Percentiles rank a stretch among this genome's conserved stretches.
phyloP scores from a whole-genome alignment of 805 yeast species.

The Pichia heedii region DNA sequence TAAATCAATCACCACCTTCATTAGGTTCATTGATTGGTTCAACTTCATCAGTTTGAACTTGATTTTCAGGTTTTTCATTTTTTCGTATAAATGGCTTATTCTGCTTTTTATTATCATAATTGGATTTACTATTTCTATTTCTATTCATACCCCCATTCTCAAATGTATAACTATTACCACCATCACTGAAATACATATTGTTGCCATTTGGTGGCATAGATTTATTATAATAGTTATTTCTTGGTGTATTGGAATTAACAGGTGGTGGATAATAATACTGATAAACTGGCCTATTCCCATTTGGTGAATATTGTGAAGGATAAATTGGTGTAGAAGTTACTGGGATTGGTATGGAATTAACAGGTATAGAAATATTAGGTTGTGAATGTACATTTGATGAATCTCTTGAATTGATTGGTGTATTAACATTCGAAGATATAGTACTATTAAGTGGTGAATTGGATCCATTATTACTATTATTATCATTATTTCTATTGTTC shows the following conservation, averaged over 20 bases:
- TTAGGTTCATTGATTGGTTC: neutral
- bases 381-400: neutral
- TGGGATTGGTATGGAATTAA: neutral
- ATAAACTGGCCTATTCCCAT: neutral
- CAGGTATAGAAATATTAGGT: no score
- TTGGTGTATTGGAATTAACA: neutral
- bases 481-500: neutral
- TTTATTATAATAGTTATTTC: neutral
- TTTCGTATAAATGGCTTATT: neutral
- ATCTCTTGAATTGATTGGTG: neutral
- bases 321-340: neutral
- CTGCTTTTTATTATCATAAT: neutral
- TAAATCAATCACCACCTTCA: neutral
- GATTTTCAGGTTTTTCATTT: neutral
- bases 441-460: neutral
- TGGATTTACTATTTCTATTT: neutral
- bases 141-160: neutral
- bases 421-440: neutral
- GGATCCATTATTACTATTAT: neutral
- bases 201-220: neutral
- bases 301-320: neutral
- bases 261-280: slow-evolving; percentile 4
- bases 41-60: neutral
- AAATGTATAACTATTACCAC: neutral
- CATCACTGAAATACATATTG: neutral